Conservation (phyloP, 495 filamentous ascomycete species). For the Xylaria intraflava region DNA sequence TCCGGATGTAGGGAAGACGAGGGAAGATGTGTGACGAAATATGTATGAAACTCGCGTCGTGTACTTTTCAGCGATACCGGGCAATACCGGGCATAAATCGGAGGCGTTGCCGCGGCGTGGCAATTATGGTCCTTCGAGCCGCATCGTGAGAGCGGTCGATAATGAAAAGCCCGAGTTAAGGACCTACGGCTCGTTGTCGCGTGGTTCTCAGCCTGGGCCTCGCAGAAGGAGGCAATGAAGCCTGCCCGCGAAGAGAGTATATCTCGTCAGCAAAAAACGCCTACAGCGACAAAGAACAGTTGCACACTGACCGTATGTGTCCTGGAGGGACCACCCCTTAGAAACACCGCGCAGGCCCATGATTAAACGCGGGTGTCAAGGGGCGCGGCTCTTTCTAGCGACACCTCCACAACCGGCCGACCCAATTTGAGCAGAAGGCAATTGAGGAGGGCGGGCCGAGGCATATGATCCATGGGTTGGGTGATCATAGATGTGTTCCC, state of each 20-base stretch:
- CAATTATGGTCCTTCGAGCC: background rate
- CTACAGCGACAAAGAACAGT: background rate
- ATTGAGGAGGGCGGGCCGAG: background rate
- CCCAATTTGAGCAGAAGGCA: background rate
- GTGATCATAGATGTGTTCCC: background rate
- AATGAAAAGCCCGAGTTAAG: conserved; percentile 11
- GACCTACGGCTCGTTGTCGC: background rate
- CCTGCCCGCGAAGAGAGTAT: conserved; percentile 18
- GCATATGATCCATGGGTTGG: background rate
- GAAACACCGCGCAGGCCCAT: conserved; percentile 19
- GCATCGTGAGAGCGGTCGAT: conserved; percentile 7
- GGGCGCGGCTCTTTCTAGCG: background rate
- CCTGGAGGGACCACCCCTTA: conserved; percentile 25
- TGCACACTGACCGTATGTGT: conserved; percentile 26
- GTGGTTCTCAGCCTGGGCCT: conserved; percentile 18
- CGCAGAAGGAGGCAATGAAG: conserved; percentile 45
- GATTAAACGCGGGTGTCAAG: background rate
- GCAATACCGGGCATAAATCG: conserved; percentile 7
- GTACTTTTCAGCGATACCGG: conserved; percentile 13
- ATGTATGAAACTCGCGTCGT: conserved; percentile 75
- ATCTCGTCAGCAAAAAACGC: conserved; percentile 8
- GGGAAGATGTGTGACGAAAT: conserved; percentile 93
- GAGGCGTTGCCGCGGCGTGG: conserved; percentile 10
- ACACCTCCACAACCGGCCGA: background rate
- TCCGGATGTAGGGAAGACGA: conserved; percentile 92